These are phyloP conservation scores for Zygnema cylindricum DNA, from an alignment of 139 green algal species.

Conservation along the genomic window DNA sequence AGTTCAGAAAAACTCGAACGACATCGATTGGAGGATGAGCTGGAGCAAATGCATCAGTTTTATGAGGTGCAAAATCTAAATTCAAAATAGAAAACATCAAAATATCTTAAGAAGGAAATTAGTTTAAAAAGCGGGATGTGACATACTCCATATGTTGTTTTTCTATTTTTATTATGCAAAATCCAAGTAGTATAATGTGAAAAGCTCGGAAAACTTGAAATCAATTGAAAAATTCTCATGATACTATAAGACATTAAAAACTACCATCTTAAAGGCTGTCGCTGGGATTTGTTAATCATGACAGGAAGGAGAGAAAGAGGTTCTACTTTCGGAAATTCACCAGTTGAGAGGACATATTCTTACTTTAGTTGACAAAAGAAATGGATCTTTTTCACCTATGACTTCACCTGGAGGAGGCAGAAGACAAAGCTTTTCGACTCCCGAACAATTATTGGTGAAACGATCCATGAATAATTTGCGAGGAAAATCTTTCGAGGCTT, in stretches of 20 bases:
- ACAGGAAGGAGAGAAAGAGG: constrained; percentile 3
- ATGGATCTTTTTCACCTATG: neutral
- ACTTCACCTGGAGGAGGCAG: neutral
- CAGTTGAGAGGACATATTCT: neutral
- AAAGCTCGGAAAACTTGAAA: no score
- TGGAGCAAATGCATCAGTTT: neutral
- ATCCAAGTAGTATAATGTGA: no score
- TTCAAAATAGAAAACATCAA: no score
- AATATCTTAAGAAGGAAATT: no score
- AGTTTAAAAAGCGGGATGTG: no score
- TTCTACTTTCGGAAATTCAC: neutral
- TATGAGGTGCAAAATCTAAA: neutral
- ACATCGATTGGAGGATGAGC: constrained; percentile 7
- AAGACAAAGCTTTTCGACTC: neutral
- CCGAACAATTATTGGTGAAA: neutral
- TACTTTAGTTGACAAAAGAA: neutral
- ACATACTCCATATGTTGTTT: no score
- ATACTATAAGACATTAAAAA: no score
- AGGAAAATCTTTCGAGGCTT: neutral
- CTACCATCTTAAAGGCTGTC: no score
- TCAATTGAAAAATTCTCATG: no score
- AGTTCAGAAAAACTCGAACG: neutral
- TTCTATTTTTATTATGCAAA: no score
- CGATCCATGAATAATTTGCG: neutral
- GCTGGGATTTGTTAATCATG: neutral